Conservation (phyloP, 2,329 filamentous ascomycete species). For the Endocalyx cinctus region DNA sequence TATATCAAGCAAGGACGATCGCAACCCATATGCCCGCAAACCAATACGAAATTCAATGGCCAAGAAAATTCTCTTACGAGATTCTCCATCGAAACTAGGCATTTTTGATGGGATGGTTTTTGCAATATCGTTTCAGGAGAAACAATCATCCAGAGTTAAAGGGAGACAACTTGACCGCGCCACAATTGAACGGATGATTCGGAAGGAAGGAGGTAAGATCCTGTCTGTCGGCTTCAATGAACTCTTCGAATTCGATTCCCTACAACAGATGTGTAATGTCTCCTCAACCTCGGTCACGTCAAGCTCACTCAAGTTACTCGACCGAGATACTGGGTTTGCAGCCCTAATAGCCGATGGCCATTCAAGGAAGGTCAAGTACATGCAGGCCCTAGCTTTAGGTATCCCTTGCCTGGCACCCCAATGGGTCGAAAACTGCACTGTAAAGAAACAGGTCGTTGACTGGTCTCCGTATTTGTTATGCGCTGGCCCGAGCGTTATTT, state of each 20-base stretch:
- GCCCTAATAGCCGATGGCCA: slow-evolving; percentile 83
- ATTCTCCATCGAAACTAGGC: slow-evolving; percentile 10
- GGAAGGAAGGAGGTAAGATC: slow-evolving; percentile 66
- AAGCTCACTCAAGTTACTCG: slow-evolving; percentile 46
- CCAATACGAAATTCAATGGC: slow-evolving; percentile 13
- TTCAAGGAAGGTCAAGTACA: slow-evolving; percentile 83
- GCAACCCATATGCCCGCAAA: slow-evolving; percentile 11
- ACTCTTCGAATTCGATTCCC: slow-evolving; percentile 57
- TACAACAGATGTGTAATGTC: slow-evolving; percentile 21
- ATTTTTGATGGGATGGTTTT: slow-evolving; percentile 83
- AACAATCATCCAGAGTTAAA: slow-evolving; percentile 45
- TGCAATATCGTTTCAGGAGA: slow-evolving; percentile 67
- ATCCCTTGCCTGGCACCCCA: slow-evolving; percentile 78
- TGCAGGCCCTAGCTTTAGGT: slow-evolving; percentile 87
- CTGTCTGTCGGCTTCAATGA: slow-evolving; percentile 74
- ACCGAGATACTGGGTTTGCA: slow-evolving; percentile 64
- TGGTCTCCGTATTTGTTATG: slow-evolving; percentile 83
- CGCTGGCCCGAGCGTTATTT: slow-evolving; percentile 72
- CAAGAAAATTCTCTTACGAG: slow-evolving; percentile 11
- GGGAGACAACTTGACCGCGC: slow-evolving; percentile 40
- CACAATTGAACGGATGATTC: slow-evolving; percentile 57
- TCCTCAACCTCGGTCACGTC: slow-evolving; percentile 17
- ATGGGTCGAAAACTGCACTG: slow-evolving; percentile 74
- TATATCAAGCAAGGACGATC: slow-evolving; percentile 21
- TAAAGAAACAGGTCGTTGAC: slow-evolving; percentile 56